A percentile compares a stretch with the other conserved stretches of the same genome.
phyloP scores from a whole-genome alignment of 129 eudicot species.

The Dittrichia graveolens region DNA sequence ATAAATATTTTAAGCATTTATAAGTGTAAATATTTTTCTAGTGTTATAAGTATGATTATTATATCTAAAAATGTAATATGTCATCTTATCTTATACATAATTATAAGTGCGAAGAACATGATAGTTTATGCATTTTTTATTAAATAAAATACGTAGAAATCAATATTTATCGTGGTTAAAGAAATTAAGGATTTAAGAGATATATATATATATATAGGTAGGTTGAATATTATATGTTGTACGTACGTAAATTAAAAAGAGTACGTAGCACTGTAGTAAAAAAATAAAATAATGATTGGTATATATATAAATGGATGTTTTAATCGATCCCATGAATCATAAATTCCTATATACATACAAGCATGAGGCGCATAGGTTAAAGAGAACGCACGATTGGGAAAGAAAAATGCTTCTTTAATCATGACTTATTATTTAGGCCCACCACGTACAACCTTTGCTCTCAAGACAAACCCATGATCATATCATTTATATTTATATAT shows the following conservation, averaged over 20 bases:
- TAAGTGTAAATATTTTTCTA: too few species aligned
- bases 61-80: too few species aligned
- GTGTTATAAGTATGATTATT: too few species aligned
- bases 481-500: neutral
- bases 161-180: too few species aligned
- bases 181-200: too few species aligned
- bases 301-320: conserved; percentile 22
- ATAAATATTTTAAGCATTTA: too few species aligned
- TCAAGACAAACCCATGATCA: conserved; percentile 34
- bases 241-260: neutral
- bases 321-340: conserved; percentile 9
- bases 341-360: conserved; percentile 17
- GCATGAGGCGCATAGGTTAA: conserved; percentile 40
- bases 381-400: conserved; percentile 37
- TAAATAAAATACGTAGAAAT: too few species aligned
- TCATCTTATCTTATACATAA: too few species aligned
- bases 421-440: conserved; percentile 30
- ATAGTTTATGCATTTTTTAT: too few species aligned
- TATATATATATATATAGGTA: too few species aligned
- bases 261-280: neutral
- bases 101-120: too few species aligned
- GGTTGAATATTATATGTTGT: too few species aligned
- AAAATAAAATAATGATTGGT: conserved; percentile 10
- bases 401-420: conserved; percentile 26
- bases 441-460: conserved; percentile 27